Evolutionary conservation across 1,284 basidiomycete species (phyloP).

Genomic region (Cutaneotrichosporon cyanovorans): DNA sequence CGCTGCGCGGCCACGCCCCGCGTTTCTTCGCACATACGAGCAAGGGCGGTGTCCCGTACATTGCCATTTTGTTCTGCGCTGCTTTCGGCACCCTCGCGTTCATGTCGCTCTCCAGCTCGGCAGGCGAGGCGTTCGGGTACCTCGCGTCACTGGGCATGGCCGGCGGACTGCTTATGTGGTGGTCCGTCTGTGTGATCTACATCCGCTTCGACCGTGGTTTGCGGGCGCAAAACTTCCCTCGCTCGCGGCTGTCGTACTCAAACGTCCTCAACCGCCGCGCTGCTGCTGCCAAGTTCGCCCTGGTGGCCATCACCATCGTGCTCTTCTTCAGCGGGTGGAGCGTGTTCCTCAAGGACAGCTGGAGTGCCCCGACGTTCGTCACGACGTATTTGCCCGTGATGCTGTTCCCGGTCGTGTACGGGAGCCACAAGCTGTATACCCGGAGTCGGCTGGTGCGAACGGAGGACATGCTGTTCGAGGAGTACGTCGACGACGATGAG

Average conservation of each 20-base stretch:
- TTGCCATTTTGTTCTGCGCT: conserved; percentile 60
- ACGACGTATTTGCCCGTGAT: conserved; percentile 9
- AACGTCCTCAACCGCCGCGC: not conserved
- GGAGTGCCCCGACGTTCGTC: not conserved
- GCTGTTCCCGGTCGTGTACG: conserved; percentile 4
- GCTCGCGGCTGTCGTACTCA: not conserved
- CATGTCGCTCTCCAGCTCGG: conserved; percentile 55
- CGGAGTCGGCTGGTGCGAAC: not conserved
- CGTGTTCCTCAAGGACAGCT: conserved; percentile 5
- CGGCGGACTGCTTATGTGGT: conserved; percentile 62
- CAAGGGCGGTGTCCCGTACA: conserved; percentile 27
- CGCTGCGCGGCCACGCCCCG: conserved; percentile 27
- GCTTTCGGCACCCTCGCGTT: conserved; percentile 53
- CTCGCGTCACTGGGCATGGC: conserved; percentile 56
- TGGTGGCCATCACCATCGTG: conserved; percentile 1
- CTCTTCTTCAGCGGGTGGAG: conserved; percentile 8
- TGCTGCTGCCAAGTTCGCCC: not conserved
- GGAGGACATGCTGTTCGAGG: conserved; percentile 3
- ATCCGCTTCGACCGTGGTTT: conserved; percentile 27
- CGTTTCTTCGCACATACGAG: conserved; percentile 18
- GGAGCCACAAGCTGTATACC: conserved; percentile 4
- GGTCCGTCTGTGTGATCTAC: conserved; percentile 36
- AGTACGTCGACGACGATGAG: not conserved
- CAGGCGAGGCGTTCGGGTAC: conserved; percentile 67
- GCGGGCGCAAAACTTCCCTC: conserved; percentile 19